Base-by-base conservation (phyloP, 805 yeast species). In the Lipomyces yamanashiensis region DNA sequence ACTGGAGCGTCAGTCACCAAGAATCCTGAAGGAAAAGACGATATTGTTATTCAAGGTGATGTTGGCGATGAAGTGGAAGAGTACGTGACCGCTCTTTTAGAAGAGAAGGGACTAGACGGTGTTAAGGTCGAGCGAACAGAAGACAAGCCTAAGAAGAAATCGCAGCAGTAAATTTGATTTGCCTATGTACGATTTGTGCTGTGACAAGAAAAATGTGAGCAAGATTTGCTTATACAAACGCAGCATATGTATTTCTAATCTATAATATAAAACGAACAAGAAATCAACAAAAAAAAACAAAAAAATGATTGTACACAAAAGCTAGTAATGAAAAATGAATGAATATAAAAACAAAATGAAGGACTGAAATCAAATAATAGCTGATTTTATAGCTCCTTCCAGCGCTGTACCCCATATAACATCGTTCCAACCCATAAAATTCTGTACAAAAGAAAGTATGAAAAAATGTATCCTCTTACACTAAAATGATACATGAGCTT, bases 1-100 rank as follows among this genome's bases (percentile, higher is more conserved):
- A 92, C 98, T 8, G 98, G 98, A 57, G 93, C 97, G 36, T 86
- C 95, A 23, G 96, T 92, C 13, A 87, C 92, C 3, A 92, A 92
- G 77, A 89, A 86, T 68, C 92, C 86, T 2, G 98, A 92, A 69
- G 92, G 92, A 78, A 90, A 89, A 75, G 97, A 93, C 67, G 98
- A 92, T 74, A 85, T 92, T 61, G 84, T 90, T 63, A 88, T 92
- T 64, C 98, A 92, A 79, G 98, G 98, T 72, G 98, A 93, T 76
- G 95, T 92, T 50, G 88, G 92, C 62, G 97, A 92, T 69, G 96
- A 88, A 72, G 95, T 92, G 36, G 96, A 89, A 74, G 88, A 79
- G 6, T 89, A 88, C 71, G 84, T 92, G 66, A 84, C 81, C 55
- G 84, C 83, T 52, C 77, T 91, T 70, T 80, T 92, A 70, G 85